Evolutionary conservation across 345 rosid species (phyloP), one percentile per base, ranked within the genome.

Genomic region (Orychophragmus violaceus): DNA sequence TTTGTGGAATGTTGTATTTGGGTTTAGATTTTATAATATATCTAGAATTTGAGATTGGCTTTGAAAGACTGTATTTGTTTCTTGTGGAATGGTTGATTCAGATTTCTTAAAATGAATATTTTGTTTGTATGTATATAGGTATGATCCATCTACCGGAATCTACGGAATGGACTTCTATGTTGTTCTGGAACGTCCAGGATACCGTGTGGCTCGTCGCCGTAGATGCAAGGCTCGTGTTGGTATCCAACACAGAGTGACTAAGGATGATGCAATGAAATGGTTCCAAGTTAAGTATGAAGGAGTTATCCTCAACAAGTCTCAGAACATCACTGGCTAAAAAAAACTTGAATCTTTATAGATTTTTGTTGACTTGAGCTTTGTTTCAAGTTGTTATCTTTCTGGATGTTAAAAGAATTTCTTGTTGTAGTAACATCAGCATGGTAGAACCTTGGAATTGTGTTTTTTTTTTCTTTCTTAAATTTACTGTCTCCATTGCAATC

Each of bases 81-180:
- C 22, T 44, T 5, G 28, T 27, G 13, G 4, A 62, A 23, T 51
- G 62, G 12, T 12, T 10, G 17, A 6, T 50, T 21, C 41, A 8
- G 46, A 41, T 13, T 12, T 36, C 12, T 41, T 39, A 5, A 32
- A 9, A 32, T 8, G 36, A 8, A 8, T 32, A n/a, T 13, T 37
- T 13, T 33, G 0, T 2, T 44, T 1, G 45, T 46, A 22, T 37
- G n/a, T 37, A 37, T 50, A 1, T 53, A 83, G 90, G 80, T 83
- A 81, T 30, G 87, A 85, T 55, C 90, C 90, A 37, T 85, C 87
- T 1, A 85, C 90, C 1, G 90, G 90, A 66, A 83, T 85, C 65
- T 85, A 83, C n/a, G 90, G 90, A 17, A 85, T 85, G 85, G 90
- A 83, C 59, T 85, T 83, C 77, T 83, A 74, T 37, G 78, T 81